These are phyloP conservation scores for Pyrenochaeta sp. DNA, from an alignment of 2,329 filamentous ascomycete species.

Conservation along the genomic window DNA sequence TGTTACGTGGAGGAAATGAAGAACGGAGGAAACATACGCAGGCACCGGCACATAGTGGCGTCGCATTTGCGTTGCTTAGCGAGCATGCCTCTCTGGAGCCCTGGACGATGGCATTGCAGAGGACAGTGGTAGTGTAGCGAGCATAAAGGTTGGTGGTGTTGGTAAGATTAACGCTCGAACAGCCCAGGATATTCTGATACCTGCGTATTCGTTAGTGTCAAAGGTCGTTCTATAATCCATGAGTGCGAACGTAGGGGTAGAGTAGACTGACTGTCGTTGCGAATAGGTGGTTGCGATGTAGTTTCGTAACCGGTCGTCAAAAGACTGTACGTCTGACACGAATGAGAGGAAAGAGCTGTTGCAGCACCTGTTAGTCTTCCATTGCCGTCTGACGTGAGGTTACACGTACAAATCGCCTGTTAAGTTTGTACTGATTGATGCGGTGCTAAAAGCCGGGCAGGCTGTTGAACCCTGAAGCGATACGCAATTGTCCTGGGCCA, in stretches of 20 bases:
- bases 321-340: slow-evolving; percentile 78
- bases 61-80: slow-evolving; percentile 69
- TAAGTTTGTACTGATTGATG: slow-evolving; percentile 75
- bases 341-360: slow-evolving; percentile 82
- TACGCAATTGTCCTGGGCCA: slow-evolving; percentile 63
- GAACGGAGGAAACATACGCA: slow-evolving; percentile 68
- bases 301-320: slow-evolving; percentile 76
- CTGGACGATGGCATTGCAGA: slow-evolving; percentile 95
- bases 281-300: slow-evolving; percentile 82
- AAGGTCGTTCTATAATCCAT: slow-evolving; percentile 11
- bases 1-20: background rate
- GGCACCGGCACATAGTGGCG: slow-evolving; percentile 85
- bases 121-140: slow-evolving; percentile 87
- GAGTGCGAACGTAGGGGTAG: slow-evolving; percentile 9
- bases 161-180: slow-evolving; percentile 76
- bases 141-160: slow-evolving; percentile 88
- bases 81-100: slow-evolving; percentile 78
- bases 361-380: slow-evolving; percentile 15
- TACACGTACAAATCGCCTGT: slow-evolving; percentile 68
- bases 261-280: slow-evolving; percentile 72
- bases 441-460: slow-evolving; percentile 76
- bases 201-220: slow-evolving; percentile 60
- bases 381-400: slow-evolving; percentile 35
- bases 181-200: slow-evolving; percentile 84
- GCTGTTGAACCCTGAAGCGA: slow-evolving; percentile 73